phyloP scores from a whole-genome alignment of 2,329 filamentous ascomycete genomes.

The Trichoderma atrobrunneum region DNA sequence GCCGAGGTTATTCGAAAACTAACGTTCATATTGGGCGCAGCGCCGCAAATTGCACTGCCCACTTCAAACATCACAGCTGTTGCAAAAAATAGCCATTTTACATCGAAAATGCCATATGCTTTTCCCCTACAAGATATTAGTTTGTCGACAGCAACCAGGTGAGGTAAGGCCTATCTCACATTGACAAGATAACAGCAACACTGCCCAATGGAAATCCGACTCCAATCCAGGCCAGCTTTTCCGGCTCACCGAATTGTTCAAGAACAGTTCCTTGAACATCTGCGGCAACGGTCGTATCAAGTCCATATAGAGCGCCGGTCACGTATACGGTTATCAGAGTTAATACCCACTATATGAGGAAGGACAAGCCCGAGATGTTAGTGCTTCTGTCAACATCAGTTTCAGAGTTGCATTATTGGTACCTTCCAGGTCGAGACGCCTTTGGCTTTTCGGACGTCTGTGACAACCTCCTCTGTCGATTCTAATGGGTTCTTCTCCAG shows the following conservation, averaged over 20 bases:
- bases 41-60: not conserved
- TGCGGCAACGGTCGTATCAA: not conserved
- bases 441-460: not conserved
- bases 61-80: not conserved
- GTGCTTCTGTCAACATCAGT: not conserved
- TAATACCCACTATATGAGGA: not conserved
- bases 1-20: not conserved
- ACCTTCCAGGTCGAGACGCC: not conserved
- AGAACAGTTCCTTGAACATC: not conserved
- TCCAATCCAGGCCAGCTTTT: not conserved
- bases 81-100: not conserved
- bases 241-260: not conserved
- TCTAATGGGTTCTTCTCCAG: not conserved
- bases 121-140: not conserved
- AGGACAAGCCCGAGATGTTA: not conserved
- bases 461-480: not conserved
- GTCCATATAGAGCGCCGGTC: not conserved
- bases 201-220: not conserved
- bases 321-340: not conserved
- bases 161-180: not conserved
- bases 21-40: not conserved
- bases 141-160: not conserved
- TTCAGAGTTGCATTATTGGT: not conserved
- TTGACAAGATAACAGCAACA: not conserved
- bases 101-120: not conserved